phyloP scores from a whole-genome alignment of 1,284 basidiomycete species.

The Porodaedalea pini region DNA sequence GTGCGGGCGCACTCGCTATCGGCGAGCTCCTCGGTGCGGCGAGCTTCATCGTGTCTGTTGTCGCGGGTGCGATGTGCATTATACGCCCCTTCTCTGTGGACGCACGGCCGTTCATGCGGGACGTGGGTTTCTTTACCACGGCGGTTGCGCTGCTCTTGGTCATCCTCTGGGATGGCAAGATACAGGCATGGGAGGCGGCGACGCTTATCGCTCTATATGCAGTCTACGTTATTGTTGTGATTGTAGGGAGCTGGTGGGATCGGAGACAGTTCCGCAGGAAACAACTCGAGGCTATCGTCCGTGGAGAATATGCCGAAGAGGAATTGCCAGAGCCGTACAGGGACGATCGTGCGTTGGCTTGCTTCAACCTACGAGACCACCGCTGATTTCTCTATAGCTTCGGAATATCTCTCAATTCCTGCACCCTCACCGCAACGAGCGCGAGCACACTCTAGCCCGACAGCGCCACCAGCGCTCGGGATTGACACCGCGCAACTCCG shows the following conservation, averaged over 20 bases:
- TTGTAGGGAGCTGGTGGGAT: constrained; percentile 77
- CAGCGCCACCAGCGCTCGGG: constrained; percentile 33
- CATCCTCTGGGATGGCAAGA: constrained; percentile 77
- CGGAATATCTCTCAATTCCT: constrained; percentile 9
- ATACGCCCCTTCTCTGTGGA: constrained; percentile 90
- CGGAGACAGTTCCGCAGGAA: constrained; percentile 46
- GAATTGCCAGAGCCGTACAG: constrained; percentile 48
- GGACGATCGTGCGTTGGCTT: constrained; percentile 52
- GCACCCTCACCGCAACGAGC: constrained; percentile 3
- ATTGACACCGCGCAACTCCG: constrained; percentile 39
- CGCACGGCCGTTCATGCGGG: constrained; percentile 80
- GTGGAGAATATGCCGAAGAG: constrained; percentile 61
- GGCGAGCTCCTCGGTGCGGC: constrained; percentile 96
- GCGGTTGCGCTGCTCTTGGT: constrained; percentile 73
- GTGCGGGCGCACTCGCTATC: constrained; percentile 87
- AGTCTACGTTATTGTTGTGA: constrained; percentile 76
- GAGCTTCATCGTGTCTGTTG: constrained; percentile 92
- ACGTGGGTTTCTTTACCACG: constrained; percentile 88
- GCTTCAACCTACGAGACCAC: constrained; percentile 22
- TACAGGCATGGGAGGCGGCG: constrained; percentile 73
- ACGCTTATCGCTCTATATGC: constrained; percentile 75
- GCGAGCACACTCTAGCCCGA: constrained; percentile 17
- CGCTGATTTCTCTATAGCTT: constrained; percentile 5
- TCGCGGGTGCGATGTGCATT: constrained; percentile 94
- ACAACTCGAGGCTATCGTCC: constrained; percentile 48